A percentile compares a stretch with the other conserved stretches of the same genome.
phyloP scores from a whole-genome alignment of 208 protist species.

The Trypanosoma platydactyli region DNA sequence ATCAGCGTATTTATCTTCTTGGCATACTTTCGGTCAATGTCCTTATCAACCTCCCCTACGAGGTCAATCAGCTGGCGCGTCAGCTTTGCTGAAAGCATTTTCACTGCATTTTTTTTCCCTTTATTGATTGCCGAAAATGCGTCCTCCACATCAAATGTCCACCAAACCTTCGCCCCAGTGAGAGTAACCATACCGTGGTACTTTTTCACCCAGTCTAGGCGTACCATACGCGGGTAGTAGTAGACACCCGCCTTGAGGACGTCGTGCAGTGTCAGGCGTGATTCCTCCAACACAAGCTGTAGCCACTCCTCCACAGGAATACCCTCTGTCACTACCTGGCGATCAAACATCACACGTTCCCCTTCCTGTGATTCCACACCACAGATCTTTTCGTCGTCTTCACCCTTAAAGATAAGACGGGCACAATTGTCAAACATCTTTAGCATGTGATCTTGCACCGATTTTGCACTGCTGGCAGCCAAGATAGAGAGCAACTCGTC shows the following conservation, averaged over 20 bases:
- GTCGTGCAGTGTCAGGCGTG: conserved; percentile 91
- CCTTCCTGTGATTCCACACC: conserved; percentile 97
- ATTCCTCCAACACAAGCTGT: conserved; percentile 95
- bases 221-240: conserved; percentile 94
- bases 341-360: conserved; percentile 94
- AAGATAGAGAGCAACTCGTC: conserved; percentile 99
- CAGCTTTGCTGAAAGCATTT: conserved; percentile 92
- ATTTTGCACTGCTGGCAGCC: conserved; percentile 91
- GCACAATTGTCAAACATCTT: conserved; percentile 99
- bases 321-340: conserved; percentile 86
- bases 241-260: conserved; percentile 98
- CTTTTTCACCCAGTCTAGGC: conserved; percentile 95
- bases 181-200: conserved; percentile 96
- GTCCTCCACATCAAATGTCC: conserved; percentile 98
- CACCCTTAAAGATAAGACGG: conserved; percentile 93
- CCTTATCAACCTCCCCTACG: conserved; percentile 94
- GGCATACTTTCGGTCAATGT: conserved; percentile 91
- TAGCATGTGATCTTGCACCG: conserved; percentile 98
- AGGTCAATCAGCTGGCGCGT: conserved; percentile 95
- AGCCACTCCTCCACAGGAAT: conserved; percentile 98
- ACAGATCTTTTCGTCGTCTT: conserved; percentile 88
- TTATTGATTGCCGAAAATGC: conserved; percentile 91
- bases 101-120: conserved; percentile 97
- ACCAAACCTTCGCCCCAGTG: conserved; percentile 98
- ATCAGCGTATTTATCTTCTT: conserved; percentile 99